Evolutionary conservation across 169 alveolate genomes (phyloP), one percentile per base, ranked within the genome.

Genomic region (Neospora caninum): DNA sequence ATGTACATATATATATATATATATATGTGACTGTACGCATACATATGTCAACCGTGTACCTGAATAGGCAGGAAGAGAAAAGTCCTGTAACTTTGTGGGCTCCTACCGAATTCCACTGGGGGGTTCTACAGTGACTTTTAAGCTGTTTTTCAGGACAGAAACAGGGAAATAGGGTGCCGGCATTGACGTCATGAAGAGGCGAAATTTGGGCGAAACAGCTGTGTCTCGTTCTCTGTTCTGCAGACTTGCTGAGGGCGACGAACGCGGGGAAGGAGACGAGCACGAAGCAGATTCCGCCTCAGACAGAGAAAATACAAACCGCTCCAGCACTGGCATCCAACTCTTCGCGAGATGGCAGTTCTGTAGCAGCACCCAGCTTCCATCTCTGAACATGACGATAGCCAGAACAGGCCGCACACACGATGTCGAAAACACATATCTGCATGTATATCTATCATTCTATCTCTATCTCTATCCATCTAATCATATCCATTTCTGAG

Each of bases 271-370:
- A 89, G 97, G 4, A 20, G 86, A n/a, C 7, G 73, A 4, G 73
- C 7, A 49, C 58, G 58, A 13, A 4, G 58, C 4, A 93, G 97
- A 97, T 83, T 96, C 94, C 7, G 73, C 73, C 73, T 64, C 73
- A 64, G 73, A 16, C 16, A 64, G 73, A 7, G 73, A 64, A 64
- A 64, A 16, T 13, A 64, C 25, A 69, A 98, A 97, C 93, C 97
- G 96, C 96, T 98, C 99, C 49, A 98, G 97, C 54, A 97, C 97
- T 31, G 99, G 98, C 99, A 98, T 98, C 99, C 99, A 98, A 88
- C 98, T 93, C 41, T 98, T 97, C 22, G 99, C 99, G 94, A 98
- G 97, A 95, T 98, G 99, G 94, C 99, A 98, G 96, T 98, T 98
- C 94, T 98, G 97, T 54, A 98, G 97, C 93, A 97, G 95, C 18